phyloP scores from a whole-genome alignment of 2,329 filamentous ascomycete genomes.

The Dothidotthia symphoricarpi region DNA sequence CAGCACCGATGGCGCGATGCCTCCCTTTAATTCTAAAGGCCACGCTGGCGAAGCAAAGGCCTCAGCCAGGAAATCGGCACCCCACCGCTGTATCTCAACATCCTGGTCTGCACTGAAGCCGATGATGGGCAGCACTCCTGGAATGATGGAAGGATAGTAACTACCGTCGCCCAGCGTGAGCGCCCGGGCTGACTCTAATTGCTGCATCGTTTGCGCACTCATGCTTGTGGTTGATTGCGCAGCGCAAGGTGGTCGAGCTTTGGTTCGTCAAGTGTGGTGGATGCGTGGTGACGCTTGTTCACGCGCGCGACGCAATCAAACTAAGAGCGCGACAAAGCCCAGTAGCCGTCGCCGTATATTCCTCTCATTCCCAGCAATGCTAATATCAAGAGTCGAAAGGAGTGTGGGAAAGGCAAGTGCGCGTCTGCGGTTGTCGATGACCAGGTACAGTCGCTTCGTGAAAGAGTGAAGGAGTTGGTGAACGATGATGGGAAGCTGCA shows the following conservation, averaged over 20 bases:
- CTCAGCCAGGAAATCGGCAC: conserved; percentile 91
- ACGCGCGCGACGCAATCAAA: conserved; percentile 34
- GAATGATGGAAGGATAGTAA: conserved; percentile 89
- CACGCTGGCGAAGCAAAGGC: conserved; percentile 92
- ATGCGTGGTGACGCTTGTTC: conserved; percentile 23
- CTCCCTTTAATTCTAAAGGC: conserved; percentile 73
- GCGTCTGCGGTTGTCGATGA: conserved; percentile 19
- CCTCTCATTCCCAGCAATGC: conserved; percentile 32
- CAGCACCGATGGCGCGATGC: conserved; percentile 72
- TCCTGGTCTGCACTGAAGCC: conserved; percentile 61
- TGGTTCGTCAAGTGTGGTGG: conserved; percentile 21
- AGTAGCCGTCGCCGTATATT: conserved; percentile 15
- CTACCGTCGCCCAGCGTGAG: conserved; percentile 82
- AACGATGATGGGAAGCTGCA: conserved; percentile 10
- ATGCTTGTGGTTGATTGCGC: conserved; percentile 22
- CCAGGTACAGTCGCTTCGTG: conserved; percentile 4
- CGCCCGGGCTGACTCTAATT: conserved; percentile 86
- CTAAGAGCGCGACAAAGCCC: conserved; percentile 33
- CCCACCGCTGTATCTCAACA: conserved; percentile 89
- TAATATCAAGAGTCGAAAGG: conserved; percentile 20
- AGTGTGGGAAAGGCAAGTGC: conserved; percentile 26
- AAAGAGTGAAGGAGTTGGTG: conserved; percentile 1
- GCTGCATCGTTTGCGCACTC: conserved; percentile 55
- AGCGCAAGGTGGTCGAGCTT: conserved; percentile 25
- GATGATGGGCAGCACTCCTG: conserved; percentile 89